Conservation (phyloP, 1,139 yeast species). For the Kurtzmaniella quercitrusa region DNA sequence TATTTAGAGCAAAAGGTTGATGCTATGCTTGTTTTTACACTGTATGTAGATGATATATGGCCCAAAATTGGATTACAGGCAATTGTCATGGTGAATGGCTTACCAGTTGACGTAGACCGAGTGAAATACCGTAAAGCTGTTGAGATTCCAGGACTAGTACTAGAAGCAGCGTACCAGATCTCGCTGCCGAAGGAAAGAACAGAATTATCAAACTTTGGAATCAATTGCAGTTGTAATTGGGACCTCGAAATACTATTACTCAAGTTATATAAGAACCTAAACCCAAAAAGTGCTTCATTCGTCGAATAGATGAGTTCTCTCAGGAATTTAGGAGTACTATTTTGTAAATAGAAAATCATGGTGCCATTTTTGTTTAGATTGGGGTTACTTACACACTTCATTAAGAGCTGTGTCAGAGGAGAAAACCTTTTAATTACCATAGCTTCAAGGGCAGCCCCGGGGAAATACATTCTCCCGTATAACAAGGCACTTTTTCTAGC, state of each 20-base stretch:
- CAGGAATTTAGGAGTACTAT: slow-evolving; percentile 59
- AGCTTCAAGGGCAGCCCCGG: slow-evolving; percentile 85
- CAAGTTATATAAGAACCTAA: slow-evolving; percentile 72
- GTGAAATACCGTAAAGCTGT: slow-evolving; percentile 84
- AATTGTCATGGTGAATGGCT: slow-evolving; percentile 84
- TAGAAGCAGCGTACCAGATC: slow-evolving; percentile 80
- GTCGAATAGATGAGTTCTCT: slow-evolving; percentile 84
- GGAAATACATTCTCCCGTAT: slow-evolving; percentile 87
- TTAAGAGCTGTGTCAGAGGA: slow-evolving; percentile 55
- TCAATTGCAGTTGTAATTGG: slow-evolving; percentile 14
- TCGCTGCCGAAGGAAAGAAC: slow-evolving; percentile 78
- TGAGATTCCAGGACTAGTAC: slow-evolving; percentile 82
- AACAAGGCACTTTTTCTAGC: slow-evolving; percentile 19
- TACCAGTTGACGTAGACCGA: slow-evolving; percentile 79
- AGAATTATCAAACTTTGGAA: slow-evolving; percentile 42
- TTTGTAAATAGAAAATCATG: slow-evolving; percentile 70
- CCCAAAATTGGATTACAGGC: slow-evolving; percentile 91
- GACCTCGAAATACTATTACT: slow-evolving; percentile 3
- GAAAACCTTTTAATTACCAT: slow-evolving; percentile 71
- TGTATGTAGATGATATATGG: slow-evolving; percentile 81
- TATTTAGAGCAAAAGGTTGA: slow-evolving; percentile 81
- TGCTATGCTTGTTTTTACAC: slow-evolving; percentile 73
- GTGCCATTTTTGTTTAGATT: slow-evolving; percentile 52
- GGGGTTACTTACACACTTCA: slow-evolving; percentile 75
- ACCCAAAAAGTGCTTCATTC: slow-evolving; percentile 82